Evolutionary conservation across 2,329 filamentous ascomycete genomes (phyloP).

Genomic region (Microdochium paspali): DNA sequence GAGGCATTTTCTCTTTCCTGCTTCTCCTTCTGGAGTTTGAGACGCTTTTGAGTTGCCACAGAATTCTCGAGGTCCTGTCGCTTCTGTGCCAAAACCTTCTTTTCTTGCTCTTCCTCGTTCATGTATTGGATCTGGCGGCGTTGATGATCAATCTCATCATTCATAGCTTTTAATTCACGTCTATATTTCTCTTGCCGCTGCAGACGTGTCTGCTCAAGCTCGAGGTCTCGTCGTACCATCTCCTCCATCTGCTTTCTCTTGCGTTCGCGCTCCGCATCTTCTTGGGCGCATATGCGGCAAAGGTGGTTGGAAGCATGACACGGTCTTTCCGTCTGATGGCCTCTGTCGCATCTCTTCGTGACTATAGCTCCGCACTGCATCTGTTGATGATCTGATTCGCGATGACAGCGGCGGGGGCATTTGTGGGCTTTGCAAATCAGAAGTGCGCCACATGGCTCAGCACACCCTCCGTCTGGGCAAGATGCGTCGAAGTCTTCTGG

Average conservation of each 20-base stretch:
- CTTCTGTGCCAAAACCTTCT: conserved; percentile 1
- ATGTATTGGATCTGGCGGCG: not conserved
- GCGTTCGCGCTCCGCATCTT: conserved; percentile 31
- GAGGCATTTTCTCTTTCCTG: not conserved
- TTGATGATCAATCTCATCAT: conserved; percentile 3
- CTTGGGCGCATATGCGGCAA: conserved; percentile 37
- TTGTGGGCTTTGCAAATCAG: conserved; percentile 49
- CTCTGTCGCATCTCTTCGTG: conserved; percentile 29
- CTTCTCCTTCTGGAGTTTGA: not conserved
- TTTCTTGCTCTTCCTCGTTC: conserved; percentile 11
- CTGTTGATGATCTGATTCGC: conserved; percentile 46
- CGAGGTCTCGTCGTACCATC: conserved; percentile 21
- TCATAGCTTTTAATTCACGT: conserved; percentile 3
- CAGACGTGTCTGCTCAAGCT: conserved; percentile 39
- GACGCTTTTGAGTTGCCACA: not conserved
- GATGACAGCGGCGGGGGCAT: conserved; percentile 55
- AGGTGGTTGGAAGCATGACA: conserved; percentile 27
- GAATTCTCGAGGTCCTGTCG: not conserved
- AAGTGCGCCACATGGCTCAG: conserved; percentile 45
- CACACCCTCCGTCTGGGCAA: conserved; percentile 64
- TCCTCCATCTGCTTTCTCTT: conserved; percentile 26
- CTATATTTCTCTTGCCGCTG: conserved; percentile 24
- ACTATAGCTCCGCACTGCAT: conserved; percentile 21
- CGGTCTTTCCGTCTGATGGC: conserved; percentile 33
- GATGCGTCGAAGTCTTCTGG: conserved; percentile 49